Conservation (phyloP, 768 basidiomycete species). For the Boletus coccyginus region DNA sequence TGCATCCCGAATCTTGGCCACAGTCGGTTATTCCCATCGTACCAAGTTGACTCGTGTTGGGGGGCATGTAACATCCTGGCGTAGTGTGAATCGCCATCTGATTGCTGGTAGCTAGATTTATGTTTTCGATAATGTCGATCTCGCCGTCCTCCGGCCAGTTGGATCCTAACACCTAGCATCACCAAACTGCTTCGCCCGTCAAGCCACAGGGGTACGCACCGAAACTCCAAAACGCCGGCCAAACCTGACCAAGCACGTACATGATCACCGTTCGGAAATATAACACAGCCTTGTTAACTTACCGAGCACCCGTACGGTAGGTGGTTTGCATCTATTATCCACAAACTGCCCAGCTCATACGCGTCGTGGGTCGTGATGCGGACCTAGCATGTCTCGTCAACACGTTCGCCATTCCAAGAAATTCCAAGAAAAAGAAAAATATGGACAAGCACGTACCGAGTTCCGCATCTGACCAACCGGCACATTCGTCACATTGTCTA, state of each 20-base stretch:
- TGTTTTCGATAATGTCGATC: constrained; percentile 60
- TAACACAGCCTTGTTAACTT: constrained; percentile 16
- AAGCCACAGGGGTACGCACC: constrained; percentile 11
- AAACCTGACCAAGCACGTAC: constrained; percentile 14
- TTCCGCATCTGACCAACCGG: constrained; percentile 50
- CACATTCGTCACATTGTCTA: constrained; percentile 67
- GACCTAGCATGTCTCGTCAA: constrained; percentile 30
- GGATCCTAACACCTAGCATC: constrained; percentile 8
- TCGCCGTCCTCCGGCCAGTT: constrained; percentile 49
- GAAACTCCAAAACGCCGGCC: constrained; percentile 34
- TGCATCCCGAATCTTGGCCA: constrained; percentile 27
- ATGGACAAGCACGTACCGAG: constrained; percentile 40
- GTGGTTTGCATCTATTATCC: constrained; percentile 46
- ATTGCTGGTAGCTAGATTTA: constrained; percentile 50
- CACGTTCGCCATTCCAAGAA: background rate
- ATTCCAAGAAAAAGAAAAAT: background rate
- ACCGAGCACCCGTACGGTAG: constrained; percentile 60
- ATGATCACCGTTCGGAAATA: constrained; percentile 2
- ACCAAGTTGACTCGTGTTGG: constrained; percentile 33
- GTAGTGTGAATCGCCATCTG: constrained; percentile 58
- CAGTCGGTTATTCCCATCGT: constrained; percentile 23
- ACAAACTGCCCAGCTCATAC: constrained; percentile 44
- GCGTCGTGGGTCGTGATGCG: constrained; percentile 43
- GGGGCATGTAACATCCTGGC: constrained; percentile 35
- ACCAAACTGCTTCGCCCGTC: background rate